Base-by-base conservation (phyloP, 1,284 basidiomycete species). In the Ustilago bromivora region DNA sequence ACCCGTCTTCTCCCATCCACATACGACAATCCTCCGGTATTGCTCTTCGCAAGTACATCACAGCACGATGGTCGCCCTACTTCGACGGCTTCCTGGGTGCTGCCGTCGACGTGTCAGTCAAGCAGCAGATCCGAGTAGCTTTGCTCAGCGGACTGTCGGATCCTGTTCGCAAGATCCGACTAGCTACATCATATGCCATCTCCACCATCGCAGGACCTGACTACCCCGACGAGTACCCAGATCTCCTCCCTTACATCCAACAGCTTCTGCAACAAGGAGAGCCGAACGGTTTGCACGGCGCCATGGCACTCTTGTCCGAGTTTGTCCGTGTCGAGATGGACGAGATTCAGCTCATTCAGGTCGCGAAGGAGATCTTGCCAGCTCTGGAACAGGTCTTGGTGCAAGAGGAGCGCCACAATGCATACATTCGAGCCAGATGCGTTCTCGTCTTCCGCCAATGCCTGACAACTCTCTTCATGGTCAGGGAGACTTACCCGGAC, bases 401-500 rank as follows among this genome's bases (percentile, higher is more conserved):
- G 2, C 71, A 77, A 52, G 54, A 64, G 23, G 53, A 72, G 4
- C 57, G 51, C 34, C 69, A 82, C 69, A 69, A 78, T n/a, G 57
- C 79, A 3, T 63, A 71, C 41, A 66, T 81, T 7, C 71, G 95
- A 43, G 91, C 95, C 0, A 90, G 94, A 53, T 92, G 94, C 2
- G 89, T 99, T 12, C 90, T 92, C 12, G 94, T 98, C 41, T 98
- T 98, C 88, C 89, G 92, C 35, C 94, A 98, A 88, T 94, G 95
- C 82, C 89, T 98, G 13, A 91, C 91, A 61, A 92, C 94, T 10
- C 88, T 98, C 19, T 95, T 92, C 87, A 98, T 96, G 92, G 94
- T 98, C 68, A 95, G 94, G 85, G 94, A 95, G 51, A 92, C 94
- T 79, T 93, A 95, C 80, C 94, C 95, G 0, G 91, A 92, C 57